These are phyloP conservation scores for Xylariales sp. DNA, from an alignment of 2,329 filamentous ascomycete genomes.

Conservation along the genomic window DNA sequence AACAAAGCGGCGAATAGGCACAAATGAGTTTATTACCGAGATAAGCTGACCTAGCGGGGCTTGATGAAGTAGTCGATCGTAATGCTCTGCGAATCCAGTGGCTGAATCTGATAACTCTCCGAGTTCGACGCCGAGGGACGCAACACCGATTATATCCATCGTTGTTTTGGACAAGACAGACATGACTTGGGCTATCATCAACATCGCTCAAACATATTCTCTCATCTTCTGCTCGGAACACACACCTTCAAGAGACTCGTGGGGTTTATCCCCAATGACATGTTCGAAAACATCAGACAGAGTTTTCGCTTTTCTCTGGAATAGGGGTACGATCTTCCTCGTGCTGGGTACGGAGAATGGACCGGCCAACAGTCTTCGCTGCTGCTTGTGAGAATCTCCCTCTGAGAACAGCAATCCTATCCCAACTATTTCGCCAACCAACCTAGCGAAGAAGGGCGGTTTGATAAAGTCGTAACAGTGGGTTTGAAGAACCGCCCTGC, in stretches of 20 bases:
- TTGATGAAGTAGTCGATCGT: conserved; percentile 27
- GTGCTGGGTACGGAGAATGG: conserved; percentile 32
- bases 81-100: conserved; percentile 25
- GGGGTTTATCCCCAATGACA: conserved; percentile 16
- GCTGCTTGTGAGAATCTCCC: conserved; percentile 28
- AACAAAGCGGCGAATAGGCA: conserved; percentile 29
- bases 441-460: conserved; percentile 26
- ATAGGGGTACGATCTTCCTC: conserved; percentile 32
- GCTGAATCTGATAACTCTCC: conserved; percentile 18
- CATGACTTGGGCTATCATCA: conserved; percentile 21
- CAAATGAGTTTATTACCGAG: conserved; percentile 25
- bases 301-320: conserved; percentile 27
- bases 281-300: conserved; percentile 26
- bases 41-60: conserved; percentile 18
- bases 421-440: conserved; percentile 32
- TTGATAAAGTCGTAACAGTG: conserved; percentile 35
- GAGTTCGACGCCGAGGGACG: conserved; percentile 30
- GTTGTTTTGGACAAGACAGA: conserved; percentile 25
- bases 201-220: conserved; percentile 1
- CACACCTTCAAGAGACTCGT: conserved; percentile 23
- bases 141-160: conserved; percentile 30
- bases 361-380: conserved; percentile 29
- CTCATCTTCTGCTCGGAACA: background rate
- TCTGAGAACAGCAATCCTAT: conserved; percentile 33
- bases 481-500: conserved; percentile 33